phyloP scores from a whole-genome alignment of 2,329 filamentous ascomycete species.

The Ophiostoma quercus region DNA sequence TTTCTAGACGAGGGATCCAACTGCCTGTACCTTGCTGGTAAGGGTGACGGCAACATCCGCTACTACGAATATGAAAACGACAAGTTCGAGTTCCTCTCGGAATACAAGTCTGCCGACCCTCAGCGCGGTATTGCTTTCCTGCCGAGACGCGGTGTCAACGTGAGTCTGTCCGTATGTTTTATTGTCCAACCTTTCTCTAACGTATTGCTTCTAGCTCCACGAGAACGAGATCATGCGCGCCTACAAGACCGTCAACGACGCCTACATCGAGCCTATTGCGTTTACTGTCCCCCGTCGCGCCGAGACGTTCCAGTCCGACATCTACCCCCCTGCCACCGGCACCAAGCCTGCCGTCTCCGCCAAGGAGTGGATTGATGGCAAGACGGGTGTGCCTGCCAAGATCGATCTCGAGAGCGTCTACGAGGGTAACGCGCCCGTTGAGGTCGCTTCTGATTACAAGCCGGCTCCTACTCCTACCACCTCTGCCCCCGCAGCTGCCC shows the following conservation, averaged over 20 bases:
- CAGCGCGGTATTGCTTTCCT: constrained; percentile 92
- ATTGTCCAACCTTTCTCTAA: not conserved
- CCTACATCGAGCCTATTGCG: constrained; percentile 91
- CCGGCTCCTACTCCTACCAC: constrained; percentile 43
- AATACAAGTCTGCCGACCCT: constrained; percentile 94
- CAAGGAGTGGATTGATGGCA: constrained; percentile 80
- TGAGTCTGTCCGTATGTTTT: constrained; percentile 37
- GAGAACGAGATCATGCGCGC: constrained; percentile 94
- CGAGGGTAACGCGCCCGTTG: constrained; percentile 73
- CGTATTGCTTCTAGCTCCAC: constrained; percentile 55
- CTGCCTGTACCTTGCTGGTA: constrained; percentile 92
- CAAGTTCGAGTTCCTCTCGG: constrained; percentile 94
- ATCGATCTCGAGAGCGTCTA: constrained; percentile 91
- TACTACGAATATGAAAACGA: constrained; percentile 99
- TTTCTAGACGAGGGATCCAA: constrained; percentile 75
- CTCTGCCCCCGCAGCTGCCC: constrained; percentile 41
- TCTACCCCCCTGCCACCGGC: constrained; percentile 82
- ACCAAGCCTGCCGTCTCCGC: constrained; percentile 73
- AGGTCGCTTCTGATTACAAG: constrained; percentile 67
- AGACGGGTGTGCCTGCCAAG: constrained; percentile 78
- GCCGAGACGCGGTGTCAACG: constrained; percentile 90
- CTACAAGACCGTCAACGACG: constrained; percentile 95
- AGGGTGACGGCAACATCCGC: constrained; percentile 97
- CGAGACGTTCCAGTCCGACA: constrained; percentile 94
- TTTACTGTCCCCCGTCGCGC: constrained; percentile 93